phyloP scores from a whole-genome alignment of 257 asterid genomes.

The Nicotiana noctiflora region DNA sequence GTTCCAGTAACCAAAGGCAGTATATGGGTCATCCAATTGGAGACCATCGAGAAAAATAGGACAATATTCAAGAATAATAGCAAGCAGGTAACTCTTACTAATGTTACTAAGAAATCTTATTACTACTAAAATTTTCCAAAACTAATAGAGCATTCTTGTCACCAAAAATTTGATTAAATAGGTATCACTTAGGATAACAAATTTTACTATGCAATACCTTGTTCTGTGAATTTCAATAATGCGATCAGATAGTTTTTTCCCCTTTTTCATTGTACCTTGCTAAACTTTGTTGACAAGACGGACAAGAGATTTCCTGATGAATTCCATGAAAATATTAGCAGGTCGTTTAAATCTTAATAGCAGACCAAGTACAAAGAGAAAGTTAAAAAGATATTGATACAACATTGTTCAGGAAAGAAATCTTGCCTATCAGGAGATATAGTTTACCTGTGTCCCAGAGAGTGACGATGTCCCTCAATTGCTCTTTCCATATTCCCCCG shows the following conservation, averaged over 20 bases:
- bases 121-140: background rate
- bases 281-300: constrained; percentile 71
- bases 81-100: background rate
- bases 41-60: background rate
- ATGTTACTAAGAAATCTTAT: background rate
- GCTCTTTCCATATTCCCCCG: constrained; percentile 96
- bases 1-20: too few species aligned
- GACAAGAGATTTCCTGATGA: constrained; percentile 72
- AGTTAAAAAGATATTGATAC: background rate
- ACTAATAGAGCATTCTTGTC: background rate
- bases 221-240: constrained; percentile 59
- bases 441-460: constrained; percentile 78
- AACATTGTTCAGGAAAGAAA: background rate
- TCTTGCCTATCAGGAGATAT: constrained; percentile 75
- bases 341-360: background rate
- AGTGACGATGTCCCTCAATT: constrained; percentile 96
- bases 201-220: constrained; percentile 37
- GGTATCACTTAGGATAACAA: background rate
- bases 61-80: background rate
- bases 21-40: too few species aligned
- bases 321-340: background rate
- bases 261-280: constrained; percentile 59
- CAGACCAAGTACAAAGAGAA: background rate
- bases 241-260: constrained; percentile 45
- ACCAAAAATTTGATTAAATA: background rate